These are phyloP conservation scores for Didymella keratinophila DNA, from an alignment of 2,329 filamentous ascomycete genomes.

Conservation along the genomic window DNA sequence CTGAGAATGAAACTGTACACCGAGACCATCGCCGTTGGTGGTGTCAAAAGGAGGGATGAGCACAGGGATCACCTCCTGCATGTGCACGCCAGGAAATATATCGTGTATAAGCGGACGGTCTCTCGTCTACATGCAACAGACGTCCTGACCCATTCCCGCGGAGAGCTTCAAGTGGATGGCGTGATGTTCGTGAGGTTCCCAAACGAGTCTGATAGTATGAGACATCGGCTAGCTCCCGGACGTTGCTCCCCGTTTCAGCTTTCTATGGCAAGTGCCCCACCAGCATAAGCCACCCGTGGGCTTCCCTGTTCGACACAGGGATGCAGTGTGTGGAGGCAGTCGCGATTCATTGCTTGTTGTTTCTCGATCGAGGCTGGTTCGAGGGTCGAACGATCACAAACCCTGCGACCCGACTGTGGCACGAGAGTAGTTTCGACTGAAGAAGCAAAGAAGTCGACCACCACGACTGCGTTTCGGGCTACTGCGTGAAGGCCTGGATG, in stretches of 20 bases:
- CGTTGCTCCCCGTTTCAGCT: background rate
- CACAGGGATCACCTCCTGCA: background rate
- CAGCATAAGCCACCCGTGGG: background rate
- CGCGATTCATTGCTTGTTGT: background rate
- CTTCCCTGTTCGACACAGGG: background rate
- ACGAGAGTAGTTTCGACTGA: constrained; percentile 32
- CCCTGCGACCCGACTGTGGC: constrained; percentile 8
- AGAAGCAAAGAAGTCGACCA: background rate
- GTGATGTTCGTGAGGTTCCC: background rate
- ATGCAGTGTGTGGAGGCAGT: background rate
- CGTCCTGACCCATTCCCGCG: too few relatives aligned
- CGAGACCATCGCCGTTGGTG: background rate
- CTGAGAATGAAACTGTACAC: background rate
- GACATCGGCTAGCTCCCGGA: background rate
- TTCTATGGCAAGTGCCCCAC: background rate
- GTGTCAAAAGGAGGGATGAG: background rate
- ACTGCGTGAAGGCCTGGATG: constrained; percentile 4
- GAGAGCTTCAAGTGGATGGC: background rate
- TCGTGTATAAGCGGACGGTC: background rate
- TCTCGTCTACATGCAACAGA: background rate
- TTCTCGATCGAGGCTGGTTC: background rate
- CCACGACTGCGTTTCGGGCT: background rate
- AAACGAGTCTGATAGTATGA: background rate
- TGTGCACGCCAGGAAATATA: background rate
- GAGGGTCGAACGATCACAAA: background rate